Base-by-base conservation (phyloP, 2,329 filamentous ascomycete genomes). In the Colletotrichum navitas region DNA sequence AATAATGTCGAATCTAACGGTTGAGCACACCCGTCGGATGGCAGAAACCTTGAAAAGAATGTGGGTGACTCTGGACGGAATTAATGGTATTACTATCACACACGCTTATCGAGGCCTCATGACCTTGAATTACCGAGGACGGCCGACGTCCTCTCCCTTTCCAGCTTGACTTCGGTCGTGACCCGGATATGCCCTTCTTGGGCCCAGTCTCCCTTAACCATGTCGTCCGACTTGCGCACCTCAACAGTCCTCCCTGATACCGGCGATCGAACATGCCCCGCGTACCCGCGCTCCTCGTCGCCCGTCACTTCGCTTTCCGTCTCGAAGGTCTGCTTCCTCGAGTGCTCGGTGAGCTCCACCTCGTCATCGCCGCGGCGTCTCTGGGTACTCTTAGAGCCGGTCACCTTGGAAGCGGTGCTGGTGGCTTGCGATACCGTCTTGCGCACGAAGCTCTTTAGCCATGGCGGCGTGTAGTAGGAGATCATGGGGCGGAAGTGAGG, bases 401-500 rank as follows among this genome's bases (percentile, higher is more conserved):
- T 36, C 36, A 12, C 60, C 14, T 64, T 72, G 45, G 65, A 64
- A 59, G 49, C 45, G 39, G 69, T 69, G 69, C 29, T 69, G 32
- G 65, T 69, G 39, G 66, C 69, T 2, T 72, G 59, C 1, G 69
- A 64, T 6, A 72, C 12, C 12, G 69, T 72, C 65, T 64, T 72
- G 60, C 66, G 69, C 16, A 61, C 69, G 32, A 61, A 43, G 47
- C 60, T 56, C 66, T 72, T 72, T 32, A 72, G 65, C 69, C 69
- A 72, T 3, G 69, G 54, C 24, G 69, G 69, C 32, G 65, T 72
- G 66, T 72, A 72, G 60, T 72, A 56, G 12, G 69, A 72, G n/a
- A 72, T 72, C 69, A 72, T 72, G 1, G 77, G 76, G 8, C 68
- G 62, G 10, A 78, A 69, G 55, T 74, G 73, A 0, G 77, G 75